phyloP scores from a whole-genome alignment of 2,329 filamentous ascomycete genomes.

The Scedosporium minutisporum region DNA sequence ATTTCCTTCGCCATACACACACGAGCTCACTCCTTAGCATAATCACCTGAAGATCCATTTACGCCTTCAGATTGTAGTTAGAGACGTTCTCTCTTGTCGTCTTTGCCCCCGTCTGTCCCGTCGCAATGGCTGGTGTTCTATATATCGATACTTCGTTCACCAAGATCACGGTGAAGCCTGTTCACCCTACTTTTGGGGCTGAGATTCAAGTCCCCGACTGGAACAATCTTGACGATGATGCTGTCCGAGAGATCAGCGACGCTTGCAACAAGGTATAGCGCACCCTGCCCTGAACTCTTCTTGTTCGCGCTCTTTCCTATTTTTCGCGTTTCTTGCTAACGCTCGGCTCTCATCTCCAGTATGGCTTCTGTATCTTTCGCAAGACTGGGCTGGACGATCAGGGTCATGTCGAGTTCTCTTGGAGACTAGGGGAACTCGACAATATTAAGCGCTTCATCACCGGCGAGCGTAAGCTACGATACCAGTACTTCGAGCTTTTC shows the following conservation, averaged over 20 bases:
- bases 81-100: neutral
- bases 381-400: conserved; percentile 39
- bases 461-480: conserved; percentile 35
- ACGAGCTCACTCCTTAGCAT: neutral
- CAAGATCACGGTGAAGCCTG: conserved; percentile 6
- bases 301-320: neutral
- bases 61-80: neutral
- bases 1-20: neutral
- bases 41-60: neutral
- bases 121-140: neutral
- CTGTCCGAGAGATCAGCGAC: conserved; percentile 4
- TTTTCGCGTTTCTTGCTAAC: neutral
- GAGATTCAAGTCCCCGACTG: conserved; percentile 7
- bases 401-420: conserved; percentile 39
- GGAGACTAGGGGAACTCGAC: conserved; percentile 44
- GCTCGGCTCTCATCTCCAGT: conserved; percentile 21
- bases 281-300: neutral
- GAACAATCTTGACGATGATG: conserved; percentile 7
- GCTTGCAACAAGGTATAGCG: conserved; percentile 5
- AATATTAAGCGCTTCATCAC: conserved; percentile 39
- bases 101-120: neutral
- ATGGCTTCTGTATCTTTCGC: conserved; percentile 43
- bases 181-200: conserved; percentile 8
- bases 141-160: conserved; percentile 4
- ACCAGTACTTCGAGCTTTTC: conserved; percentile 41